Conservation (phyloP, 495 filamentous ascomycete genomes). For the Aspergillus asperescens region DNA sequence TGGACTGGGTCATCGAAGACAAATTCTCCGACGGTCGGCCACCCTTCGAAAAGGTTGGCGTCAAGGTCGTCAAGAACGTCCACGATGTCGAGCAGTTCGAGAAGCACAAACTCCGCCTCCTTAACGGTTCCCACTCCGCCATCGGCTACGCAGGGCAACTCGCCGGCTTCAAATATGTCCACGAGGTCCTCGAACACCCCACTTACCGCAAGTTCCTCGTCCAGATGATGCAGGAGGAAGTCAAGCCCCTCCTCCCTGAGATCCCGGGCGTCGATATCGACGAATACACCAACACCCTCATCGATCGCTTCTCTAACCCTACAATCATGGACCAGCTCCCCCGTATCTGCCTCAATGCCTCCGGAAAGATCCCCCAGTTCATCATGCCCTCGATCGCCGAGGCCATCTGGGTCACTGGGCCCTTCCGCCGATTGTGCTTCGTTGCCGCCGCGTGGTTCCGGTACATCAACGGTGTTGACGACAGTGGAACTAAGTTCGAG, state of each 20-base stretch:
- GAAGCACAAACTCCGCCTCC: conserved; percentile 47
- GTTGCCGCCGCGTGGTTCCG: conserved; percentile 43
- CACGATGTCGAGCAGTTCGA: conserved; percentile 44
- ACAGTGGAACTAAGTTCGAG: conserved; percentile 34
- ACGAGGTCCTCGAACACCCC: conserved; percentile 43
- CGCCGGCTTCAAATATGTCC: conserved; percentile 43
- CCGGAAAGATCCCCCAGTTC: conserved; percentile 48
- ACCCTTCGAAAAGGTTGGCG: conserved; percentile 43
- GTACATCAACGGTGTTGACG: conserved; percentile 41
- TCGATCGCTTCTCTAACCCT: conserved; percentile 47
- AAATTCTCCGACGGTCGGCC: conserved; percentile 45
- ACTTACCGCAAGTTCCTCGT: conserved; percentile 36
- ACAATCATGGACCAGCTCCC: conserved; percentile 45
- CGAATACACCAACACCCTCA: conserved; percentile 40
- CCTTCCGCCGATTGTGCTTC: conserved; percentile 43
- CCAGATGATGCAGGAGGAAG: conserved; percentile 49
- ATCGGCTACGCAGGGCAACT: conserved; percentile 43
- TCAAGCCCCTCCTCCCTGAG: conserved; percentile 40
- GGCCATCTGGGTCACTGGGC: conserved; percentile 40
- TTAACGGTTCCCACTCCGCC: conserved; percentile 45
- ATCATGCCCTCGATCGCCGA: conserved; percentile 49
- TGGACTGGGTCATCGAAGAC: conserved; percentile 48
- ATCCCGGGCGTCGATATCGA: conserved; percentile 45
- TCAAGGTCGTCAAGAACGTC: conserved; percentile 43
- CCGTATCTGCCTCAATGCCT: conserved; percentile 41